Evolutionary conservation across 805 yeast species (phyloP).

Genomic region (Vanderwaltozyma polyspora): DNA sequence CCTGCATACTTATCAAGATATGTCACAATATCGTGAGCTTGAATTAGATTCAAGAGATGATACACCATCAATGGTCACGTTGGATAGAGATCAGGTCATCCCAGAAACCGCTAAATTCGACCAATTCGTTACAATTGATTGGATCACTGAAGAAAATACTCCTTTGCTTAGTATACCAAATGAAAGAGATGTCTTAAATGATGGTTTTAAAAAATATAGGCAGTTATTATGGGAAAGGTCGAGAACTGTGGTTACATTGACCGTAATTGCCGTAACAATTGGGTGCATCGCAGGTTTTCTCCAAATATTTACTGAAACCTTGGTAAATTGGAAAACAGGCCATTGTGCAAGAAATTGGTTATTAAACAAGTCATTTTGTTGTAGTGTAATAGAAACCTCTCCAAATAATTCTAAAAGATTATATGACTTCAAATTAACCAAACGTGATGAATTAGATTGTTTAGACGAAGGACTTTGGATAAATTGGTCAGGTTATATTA

Average conservation of each 20-base stretch:
- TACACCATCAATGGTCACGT: no score
- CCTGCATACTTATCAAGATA: no score
- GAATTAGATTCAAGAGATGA: no score
- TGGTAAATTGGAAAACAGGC: conserved; percentile 72
- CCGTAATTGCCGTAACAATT: conserved; percentile 61
- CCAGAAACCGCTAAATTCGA: conserved; percentile 34
- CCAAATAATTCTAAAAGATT: neutral
- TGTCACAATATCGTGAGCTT: no score
- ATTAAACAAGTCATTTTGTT: conserved; percentile 67
- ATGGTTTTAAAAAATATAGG: conserved; percentile 7
- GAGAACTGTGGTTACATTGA: conserved; percentile 56
- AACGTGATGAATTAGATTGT: conserved; percentile 37
- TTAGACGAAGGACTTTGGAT: conserved; percentile 44
- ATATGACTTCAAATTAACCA: conserved; percentile 1
- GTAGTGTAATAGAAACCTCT: conserved; percentile 41
- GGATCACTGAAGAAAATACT: conserved; percentile 49
- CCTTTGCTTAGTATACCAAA: conserved; percentile 26
- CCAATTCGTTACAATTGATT: conserved; percentile 56
- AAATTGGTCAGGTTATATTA: conserved; percentile 40
- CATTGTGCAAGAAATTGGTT: conserved; percentile 62
- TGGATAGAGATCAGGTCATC: no score
- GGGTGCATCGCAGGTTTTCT: conserved; percentile 78
- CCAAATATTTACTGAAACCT: conserved; percentile 74
- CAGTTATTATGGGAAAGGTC: conserved; percentile 19
- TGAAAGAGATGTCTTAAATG: conserved; percentile 5